These are phyloP conservation scores for Phaeodactylum tricornutum DNA, from an alignment of 108 stramenopile genomes.

Conservation along the genomic window DNA sequence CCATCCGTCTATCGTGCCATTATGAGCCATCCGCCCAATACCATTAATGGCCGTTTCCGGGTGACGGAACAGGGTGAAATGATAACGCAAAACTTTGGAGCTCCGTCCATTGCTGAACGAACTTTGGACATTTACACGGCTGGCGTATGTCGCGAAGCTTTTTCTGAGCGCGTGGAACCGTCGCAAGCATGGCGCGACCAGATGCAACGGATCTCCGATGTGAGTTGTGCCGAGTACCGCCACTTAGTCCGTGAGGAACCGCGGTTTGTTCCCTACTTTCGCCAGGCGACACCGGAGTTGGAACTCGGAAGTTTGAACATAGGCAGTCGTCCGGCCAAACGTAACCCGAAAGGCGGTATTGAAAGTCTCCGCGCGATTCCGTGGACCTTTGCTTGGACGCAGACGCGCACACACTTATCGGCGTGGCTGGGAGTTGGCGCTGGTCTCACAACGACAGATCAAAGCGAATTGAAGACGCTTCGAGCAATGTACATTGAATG, in stretches of 20 bases:
- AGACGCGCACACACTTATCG: conserved; percentile 89
- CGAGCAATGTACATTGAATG: conserved; percentile 89
- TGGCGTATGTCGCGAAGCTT: conserved; percentile 81
- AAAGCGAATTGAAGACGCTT: conserved; percentile 40
- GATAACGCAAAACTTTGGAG: conserved; percentile 97
- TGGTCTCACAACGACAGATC: conserved; percentile 47
- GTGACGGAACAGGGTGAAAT: conserved; percentile 99
- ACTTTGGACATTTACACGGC: conserved; percentile 95
- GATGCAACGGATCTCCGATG: conserved; percentile 76
- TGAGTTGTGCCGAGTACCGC: conserved; percentile 78
- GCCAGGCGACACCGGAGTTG: conserved; percentile 94
- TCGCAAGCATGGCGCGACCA: conserved; percentile 63
- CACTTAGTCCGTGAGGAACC: conserved; percentile 80
- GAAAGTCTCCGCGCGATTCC: conserved; percentile 94
- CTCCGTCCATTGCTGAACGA: conserved; percentile 75
- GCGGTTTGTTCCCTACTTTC: conserved; percentile 94
- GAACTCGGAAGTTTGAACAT: conserved; percentile 88
- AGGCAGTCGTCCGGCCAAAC: conserved; percentile 91
- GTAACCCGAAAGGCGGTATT: conserved; percentile 93
- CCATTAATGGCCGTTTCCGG: conserved; percentile 94
- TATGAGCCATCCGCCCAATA: conserved; percentile 89
- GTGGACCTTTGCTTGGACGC: conserved; percentile 98
- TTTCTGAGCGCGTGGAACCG: conserved; percentile 63
- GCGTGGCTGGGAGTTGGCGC: conserved; percentile 96
- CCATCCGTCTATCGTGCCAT: conserved; percentile 78